phyloP scores from a whole-genome alignment of 2,329 filamentous ascomycete species.

The Verticillium klebahnii region DNA sequence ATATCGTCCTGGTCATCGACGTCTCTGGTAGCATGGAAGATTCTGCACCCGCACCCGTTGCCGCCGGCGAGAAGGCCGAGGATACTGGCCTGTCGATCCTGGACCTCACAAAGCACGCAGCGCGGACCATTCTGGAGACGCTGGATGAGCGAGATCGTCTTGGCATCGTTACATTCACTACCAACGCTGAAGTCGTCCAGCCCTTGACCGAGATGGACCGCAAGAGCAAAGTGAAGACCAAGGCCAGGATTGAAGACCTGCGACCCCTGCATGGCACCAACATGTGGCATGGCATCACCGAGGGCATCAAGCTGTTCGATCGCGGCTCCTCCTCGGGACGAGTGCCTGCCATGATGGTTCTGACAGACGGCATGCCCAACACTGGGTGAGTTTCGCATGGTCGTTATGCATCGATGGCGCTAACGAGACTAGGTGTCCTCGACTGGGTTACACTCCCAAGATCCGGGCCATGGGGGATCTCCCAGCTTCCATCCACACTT shows the following conservation, averaged over 20 bases:
- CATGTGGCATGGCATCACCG: constrained; percentile 51
- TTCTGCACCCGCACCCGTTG: constrained; percentile 38
- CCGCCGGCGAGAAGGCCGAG: constrained; percentile 32
- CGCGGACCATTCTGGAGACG: constrained; percentile 52
- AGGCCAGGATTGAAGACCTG: constrained; percentile 39
- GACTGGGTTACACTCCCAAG: constrained; percentile 49
- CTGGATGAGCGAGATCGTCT: constrained; percentile 50
- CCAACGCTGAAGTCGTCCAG: constrained; percentile 36
- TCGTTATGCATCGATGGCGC: not conserved
- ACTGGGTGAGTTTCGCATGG: constrained; percentile 15
- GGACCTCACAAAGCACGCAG: constrained; percentile 57
- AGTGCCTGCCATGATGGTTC: constrained; percentile 46
- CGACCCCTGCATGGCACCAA: constrained; percentile 39
- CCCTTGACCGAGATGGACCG: constrained; percentile 41
- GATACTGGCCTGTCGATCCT: constrained; percentile 48
- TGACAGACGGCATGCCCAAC: constrained; percentile 54
- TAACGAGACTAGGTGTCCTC: constrained; percentile 32
- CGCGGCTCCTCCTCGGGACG: constrained; percentile 20
- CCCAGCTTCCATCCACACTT: constrained; percentile 44
- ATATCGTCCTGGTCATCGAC: constrained; percentile 59
- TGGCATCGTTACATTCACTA: constrained; percentile 52
- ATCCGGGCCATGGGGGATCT: constrained; percentile 35
- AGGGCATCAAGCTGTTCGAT: constrained; percentile 45
- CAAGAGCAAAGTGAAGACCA: constrained; percentile 36
- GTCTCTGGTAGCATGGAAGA: constrained; percentile 52